Base-by-base conservation (phyloP, 139 green algal species). In the Tetraselmis chui region DNA sequence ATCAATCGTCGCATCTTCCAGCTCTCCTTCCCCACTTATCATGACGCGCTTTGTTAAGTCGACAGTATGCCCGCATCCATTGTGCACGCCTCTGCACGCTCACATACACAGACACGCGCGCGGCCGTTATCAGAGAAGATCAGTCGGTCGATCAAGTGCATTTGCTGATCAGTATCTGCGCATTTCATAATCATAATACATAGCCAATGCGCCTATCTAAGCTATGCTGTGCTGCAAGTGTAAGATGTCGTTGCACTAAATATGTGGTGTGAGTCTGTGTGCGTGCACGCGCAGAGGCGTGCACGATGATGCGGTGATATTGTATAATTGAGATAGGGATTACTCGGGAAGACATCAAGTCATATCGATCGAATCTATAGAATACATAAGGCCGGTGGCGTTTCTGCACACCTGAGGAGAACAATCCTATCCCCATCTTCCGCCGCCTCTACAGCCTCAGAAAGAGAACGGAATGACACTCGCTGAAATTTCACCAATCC, bases 351-450 rank as follows among this genome's bases (percentile, higher is more conserved):
- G n/a, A n/a, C n/a, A n/a, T n/a, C n/a, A n/a, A n/a, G n/a, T n/a
- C n/a, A n/a, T n/a, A n/a, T n/a, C n/a, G n/a, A n/a, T n/a, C n/a
- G n/a, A n/a, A n/a, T n/a, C n/a, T n/a, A n/a, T n/a, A n/a, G n/a
- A n/a, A n/a, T n/a, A n/a, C n/a, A n/a, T n/a, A n/a, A n/a, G n/a
- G n/a, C n/a, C n/a, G n/a, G n/a, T n/a, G n/a, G n/a, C n/a, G n/a
- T n/a, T n/a, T n/a, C n/a, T n/a, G n/a, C 45, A 18, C 18, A 67
- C 45, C 45, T 5, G 45, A 85, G 81, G 28, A 94, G 79, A 23
- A 94, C 26, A 30, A 95, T 92, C n/a, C 79, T 80, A 80, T 94
- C 91, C 23, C 91, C 91, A 79, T 95, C 91, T 1, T 83, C 28
- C 1, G 90, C 90, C 27, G 86, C 90, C 76, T 83, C 59, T 81